Percentiles rank a stretch among this genome's conserved stretches.
Evolutionary conservation across 2,329 filamentous ascomycete species (phyloP).

Genomic region (Zopfia rhizophila): DNA sequence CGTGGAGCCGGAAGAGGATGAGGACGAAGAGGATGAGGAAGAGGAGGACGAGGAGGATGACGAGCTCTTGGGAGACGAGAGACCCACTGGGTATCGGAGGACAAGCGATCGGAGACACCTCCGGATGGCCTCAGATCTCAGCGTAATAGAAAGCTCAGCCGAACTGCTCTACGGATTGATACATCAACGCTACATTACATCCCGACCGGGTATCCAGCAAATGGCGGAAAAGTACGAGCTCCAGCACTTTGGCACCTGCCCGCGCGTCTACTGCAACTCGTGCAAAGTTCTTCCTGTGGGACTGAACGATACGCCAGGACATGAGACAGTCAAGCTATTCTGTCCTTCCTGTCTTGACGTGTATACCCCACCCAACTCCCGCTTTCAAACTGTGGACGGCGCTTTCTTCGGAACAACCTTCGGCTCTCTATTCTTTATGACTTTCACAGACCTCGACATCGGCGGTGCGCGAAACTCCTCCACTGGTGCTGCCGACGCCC

Average conservation of each 20-base stretch:
- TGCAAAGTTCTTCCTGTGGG: constrained; percentile 93
- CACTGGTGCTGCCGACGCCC: constrained; percentile 44
- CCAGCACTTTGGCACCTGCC: constrained; percentile 94
- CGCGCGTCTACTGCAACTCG: constrained; percentile 91
- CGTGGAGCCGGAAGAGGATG: constrained; percentile 94
- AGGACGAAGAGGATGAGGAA: constrained; percentile 82
- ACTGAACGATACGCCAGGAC: constrained; percentile 91
- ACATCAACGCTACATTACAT: constrained; percentile 98
- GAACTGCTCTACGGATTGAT: constrained; percentile 98
- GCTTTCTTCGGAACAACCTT: constrained; percentile 99
- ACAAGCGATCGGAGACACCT: constrained; percentile 73
- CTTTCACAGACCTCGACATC: constrained; percentile 95
- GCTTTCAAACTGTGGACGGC: constrained; percentile 96
- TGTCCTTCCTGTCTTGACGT: constrained; percentile 97
- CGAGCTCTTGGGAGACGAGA: constrained; percentile 59
- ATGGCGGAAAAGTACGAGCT: constrained; percentile 99
- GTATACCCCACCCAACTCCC: constrained; percentile 95
- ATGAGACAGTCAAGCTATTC: constrained; percentile 98
- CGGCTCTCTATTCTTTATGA: constrained; percentile 96
- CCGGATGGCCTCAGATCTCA: constrained; percentile 90
- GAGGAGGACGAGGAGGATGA: constrained; percentile 71
- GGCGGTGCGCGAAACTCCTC: constrained; percentile 68
- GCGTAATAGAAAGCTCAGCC: constrained; percentile 96
- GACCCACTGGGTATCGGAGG: constrained; percentile 65
- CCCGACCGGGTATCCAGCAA: constrained; percentile 93